A percentile compares a stretch with the other conserved stretches of the same genome.
Conservation (phyloP, 495 filamentous ascomycete species). For the Penicillium robsamsonii region DNA sequence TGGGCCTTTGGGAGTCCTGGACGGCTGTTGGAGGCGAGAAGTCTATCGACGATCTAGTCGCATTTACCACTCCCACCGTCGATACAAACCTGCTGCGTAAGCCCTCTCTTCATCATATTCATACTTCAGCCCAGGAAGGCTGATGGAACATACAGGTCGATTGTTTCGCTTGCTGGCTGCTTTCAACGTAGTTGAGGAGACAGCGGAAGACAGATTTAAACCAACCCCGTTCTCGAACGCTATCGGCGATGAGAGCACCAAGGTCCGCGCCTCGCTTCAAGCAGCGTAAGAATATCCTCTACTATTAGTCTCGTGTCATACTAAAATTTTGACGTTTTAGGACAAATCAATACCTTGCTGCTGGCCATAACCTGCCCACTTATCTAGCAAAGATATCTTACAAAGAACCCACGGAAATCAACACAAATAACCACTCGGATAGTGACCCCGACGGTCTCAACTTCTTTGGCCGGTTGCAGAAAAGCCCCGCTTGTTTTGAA, state of each 20-base stretch:
- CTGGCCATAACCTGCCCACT: conserved; percentile 28
- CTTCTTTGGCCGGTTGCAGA: conserved; percentile 32
- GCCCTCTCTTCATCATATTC: neutral
- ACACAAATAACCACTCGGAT: conserved; percentile 30
- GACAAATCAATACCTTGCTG: conserved; percentile 27
- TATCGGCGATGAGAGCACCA: conserved; percentile 35
- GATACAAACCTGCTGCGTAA: conserved; percentile 30
- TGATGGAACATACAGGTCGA: conserved; percentile 26
- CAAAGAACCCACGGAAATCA: conserved; percentile 33
- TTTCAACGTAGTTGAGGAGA: conserved; percentile 38
- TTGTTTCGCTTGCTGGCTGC: conserved; percentile 42
- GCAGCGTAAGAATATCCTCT: conserved; percentile 31
- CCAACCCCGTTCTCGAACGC: conserved; percentile 38
- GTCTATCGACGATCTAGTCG: conserved; percentile 23
- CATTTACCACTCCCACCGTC: conserved; percentile 17
- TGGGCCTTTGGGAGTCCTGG: conserved; percentile 30
- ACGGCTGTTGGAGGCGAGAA: conserved; percentile 27
- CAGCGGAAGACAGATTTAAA: conserved; percentile 30
- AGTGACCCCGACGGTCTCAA: conserved; percentile 34
- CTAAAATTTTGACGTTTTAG: conserved; percentile 7
- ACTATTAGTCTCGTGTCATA: neutral
- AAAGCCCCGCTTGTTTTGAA: conserved; percentile 31
- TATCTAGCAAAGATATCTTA: conserved; percentile 42
- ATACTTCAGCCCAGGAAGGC: too few species aligned
- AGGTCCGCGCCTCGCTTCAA: conserved; percentile 34